phyloP scores from a whole-genome alignment of 192 early-diverging fungal species.

The Dispira simplex region DNA sequence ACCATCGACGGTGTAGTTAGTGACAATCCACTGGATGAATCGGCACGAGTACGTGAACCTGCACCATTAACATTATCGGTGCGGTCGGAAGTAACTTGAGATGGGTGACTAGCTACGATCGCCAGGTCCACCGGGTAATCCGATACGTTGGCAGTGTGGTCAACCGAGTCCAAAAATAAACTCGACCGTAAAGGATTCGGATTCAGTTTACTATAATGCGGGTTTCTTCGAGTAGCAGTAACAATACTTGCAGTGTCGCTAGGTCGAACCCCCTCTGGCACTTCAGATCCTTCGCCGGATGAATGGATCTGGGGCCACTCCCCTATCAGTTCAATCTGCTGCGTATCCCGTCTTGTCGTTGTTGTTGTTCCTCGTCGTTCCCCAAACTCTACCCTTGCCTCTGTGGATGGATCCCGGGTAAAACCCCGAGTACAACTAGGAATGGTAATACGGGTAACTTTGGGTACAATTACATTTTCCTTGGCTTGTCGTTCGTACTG shows the following conservation, averaged over 20 bases:
- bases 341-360: too few relatives aligned
- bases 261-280: too few relatives aligned
- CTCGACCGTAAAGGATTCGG: neutral
- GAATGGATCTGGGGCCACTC: too few relatives aligned
- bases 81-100: neutral
- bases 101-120: neutral
- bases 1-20: neutral
- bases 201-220: neutral
- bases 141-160: too few relatives aligned
- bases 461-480: constrained; percentile 42
- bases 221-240: too few relatives aligned
- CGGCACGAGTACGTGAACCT: neutral
- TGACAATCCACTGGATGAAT: neutral
- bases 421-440: constrained; percentile 16
- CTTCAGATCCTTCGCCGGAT: too few relatives aligned
- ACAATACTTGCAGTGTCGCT: too few relatives aligned
- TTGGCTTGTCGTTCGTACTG: constrained; percentile 37
- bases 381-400: neutral
- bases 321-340: too few relatives aligned
- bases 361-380: neutral
- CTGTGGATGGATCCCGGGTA: neutral
- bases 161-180: too few relatives aligned
- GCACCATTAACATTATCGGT: neutral
- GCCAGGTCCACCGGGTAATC: too few relatives aligned
- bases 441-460: constrained; percentile 24